Percentiles rank a stretch among this genome's conserved stretches.
Evolutionary conservation across 371 early-diverging fungal species (phyloP).

Genomic region (Circinella minor): DNA sequence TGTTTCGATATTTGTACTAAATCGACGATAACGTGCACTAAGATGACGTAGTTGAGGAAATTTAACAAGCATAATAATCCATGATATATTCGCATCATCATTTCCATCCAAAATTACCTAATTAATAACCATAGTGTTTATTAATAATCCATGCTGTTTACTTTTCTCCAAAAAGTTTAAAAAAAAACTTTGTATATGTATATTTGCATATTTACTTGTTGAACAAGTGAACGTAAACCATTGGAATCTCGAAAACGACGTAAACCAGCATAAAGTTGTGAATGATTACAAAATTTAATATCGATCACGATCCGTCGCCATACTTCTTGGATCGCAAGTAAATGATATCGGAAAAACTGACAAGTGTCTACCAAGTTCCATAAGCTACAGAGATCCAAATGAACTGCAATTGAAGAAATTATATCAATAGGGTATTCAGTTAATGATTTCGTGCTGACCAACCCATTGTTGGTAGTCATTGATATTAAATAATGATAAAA

Average conservation of each 20-base stretch:
- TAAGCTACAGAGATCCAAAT: slow-evolving; percentile 41
- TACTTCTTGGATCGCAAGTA: slow-evolving; percentile 29
- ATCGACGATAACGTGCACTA: slow-evolving; percentile 38
- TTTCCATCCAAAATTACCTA: slow-evolving; percentile 47
- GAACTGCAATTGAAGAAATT: slow-evolving; percentile 24
- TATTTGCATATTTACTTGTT: slow-evolving; percentile 28
- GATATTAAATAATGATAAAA: no score
- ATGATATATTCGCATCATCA: slow-evolving; percentile 46
- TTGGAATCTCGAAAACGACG: slow-evolving; percentile 46
- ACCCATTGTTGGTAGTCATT: no score
- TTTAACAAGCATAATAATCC: slow-evolving; percentile 50
- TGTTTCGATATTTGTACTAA: slow-evolving; percentile 41
- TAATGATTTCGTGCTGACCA: background rate
- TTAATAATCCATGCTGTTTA: no score
- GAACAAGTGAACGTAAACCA: slow-evolving; percentile 28
- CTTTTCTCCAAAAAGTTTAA: no score
- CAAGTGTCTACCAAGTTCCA: slow-evolving; percentile 48
- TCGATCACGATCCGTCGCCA: slow-evolving; percentile 46
- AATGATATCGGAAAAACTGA: slow-evolving; percentile 32
- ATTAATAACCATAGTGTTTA: no score
- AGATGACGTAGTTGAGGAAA: slow-evolving; percentile 40
- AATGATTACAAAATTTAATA: slow-evolving; percentile 26
- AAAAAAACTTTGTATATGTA: background rate
- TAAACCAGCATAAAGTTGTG: slow-evolving; percentile 42
- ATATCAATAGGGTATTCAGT: slow-evolving; percentile 27